phyloP scores from a whole-genome alignment of 2,329 filamentous ascomycete species.

The Leptodontidium sp. region DNA sequence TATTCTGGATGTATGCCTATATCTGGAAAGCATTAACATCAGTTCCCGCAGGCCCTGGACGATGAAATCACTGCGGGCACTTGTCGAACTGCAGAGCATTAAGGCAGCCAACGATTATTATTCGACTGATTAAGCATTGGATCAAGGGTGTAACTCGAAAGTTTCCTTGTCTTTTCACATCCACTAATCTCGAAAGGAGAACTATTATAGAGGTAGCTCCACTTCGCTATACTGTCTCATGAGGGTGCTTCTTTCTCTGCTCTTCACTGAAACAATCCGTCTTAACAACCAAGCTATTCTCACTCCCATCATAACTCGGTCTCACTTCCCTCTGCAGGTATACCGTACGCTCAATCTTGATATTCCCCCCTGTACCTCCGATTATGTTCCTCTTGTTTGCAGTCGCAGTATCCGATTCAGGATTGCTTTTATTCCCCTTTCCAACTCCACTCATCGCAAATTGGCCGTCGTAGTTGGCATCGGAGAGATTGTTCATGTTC shows the following conservation, averaged over 20 bases:
- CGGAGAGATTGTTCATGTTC: constrained; percentile 18
- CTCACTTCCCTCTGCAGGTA: constrained; percentile 13
- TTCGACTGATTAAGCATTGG: no score
- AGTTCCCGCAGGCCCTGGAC: no score
- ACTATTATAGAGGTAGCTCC: no score
- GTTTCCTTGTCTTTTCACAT: no score
- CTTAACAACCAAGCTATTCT: constrained; percentile 12
- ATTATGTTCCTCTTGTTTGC: constrained; percentile 1
- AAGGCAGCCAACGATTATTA: no score
- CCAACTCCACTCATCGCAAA: constrained; percentile 1
- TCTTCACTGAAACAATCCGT: constrained; percentile 14
- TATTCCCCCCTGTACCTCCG: neutral
- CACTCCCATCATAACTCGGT: constrained; percentile 14
- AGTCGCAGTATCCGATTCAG: neutral
- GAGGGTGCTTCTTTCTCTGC: constrained; percentile 12
- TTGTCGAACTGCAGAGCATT: no score
- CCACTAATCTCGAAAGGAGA: no score
- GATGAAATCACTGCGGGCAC: no score
- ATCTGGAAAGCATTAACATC: no score
- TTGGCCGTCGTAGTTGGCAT: constrained; percentile 8
- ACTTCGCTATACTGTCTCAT: neutral
- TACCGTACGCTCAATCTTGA: constrained; percentile 7
- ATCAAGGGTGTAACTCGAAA: no score
- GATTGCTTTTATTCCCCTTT: neutral
- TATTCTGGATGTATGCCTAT: no score